phyloP scores from a whole-genome alignment of 2,329 filamentous ascomycete species.

The Plenodomus tracheiphilus region DNA sequence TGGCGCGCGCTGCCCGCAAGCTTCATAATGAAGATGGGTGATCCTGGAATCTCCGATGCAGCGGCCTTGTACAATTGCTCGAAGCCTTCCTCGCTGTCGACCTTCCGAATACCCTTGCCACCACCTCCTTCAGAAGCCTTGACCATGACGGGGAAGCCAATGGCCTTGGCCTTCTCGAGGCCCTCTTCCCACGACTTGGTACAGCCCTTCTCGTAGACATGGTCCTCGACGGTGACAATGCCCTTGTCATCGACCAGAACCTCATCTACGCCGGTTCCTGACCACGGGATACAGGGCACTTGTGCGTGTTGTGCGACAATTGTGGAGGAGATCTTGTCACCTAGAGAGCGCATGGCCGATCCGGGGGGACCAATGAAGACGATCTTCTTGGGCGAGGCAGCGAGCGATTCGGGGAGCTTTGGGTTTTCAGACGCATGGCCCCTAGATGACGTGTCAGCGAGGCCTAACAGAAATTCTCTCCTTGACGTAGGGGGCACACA shows the following conservation, averaged over 20 bases:
- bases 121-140: slow-evolving; percentile 99
- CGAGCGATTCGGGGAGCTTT: slow-evolving; percentile 92
- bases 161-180: slow-evolving; percentile 80
- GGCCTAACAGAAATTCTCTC: no score
- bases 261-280: slow-evolving; percentile 83
- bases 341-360: slow-evolving; percentile 97
- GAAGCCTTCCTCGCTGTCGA: slow-evolving; percentile 82
- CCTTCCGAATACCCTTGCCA: slow-evolving; percentile 98
- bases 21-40: slow-evolving; percentile 99
- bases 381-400: slow-evolving; percentile 96
- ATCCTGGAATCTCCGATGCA: slow-evolving; percentile 95
- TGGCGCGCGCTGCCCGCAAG: slow-evolving; percentile 93
- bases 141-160: slow-evolving; percentile 99
- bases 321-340: slow-evolving; percentile 99
- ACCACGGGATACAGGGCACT: slow-evolving; percentile 99
- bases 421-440: slow-evolving; percentile 99
- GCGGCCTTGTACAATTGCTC: slow-evolving; percentile 89
- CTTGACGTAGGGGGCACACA: slow-evolving; percentile 47
- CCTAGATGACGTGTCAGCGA: slow-evolving; percentile 28
- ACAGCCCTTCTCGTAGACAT: slow-evolving; percentile 87
- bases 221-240: slow-evolving; percentile 88
- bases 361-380: slow-evolving; percentile 98
- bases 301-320: slow-evolving; percentile 97
- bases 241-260: slow-evolving; percentile 78
- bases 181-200: slow-evolving; percentile 89